Base-by-base conservation (phyloP, 2,329 filamentous ascomycete species). In the Pochonia chlamydosporia region DNA sequence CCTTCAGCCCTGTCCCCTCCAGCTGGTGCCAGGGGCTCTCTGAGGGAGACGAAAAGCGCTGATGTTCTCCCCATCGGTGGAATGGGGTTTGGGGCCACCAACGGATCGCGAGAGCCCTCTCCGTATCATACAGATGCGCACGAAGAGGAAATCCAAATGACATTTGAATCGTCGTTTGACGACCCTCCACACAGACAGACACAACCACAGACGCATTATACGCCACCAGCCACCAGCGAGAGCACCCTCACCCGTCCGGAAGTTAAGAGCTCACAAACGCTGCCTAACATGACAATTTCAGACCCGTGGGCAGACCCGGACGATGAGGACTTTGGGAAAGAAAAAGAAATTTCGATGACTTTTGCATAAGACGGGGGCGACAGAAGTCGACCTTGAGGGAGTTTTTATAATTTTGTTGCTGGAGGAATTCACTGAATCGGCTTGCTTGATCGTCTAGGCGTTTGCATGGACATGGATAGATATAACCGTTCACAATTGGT, bases 331-430 rank as follows among this genome's bases (percentile, higher is more conserved):
- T 86, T 86, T 68, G 83, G 82, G 16, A 76, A 79, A 58, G 85
- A 89, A 64, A 81, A 82, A 61, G 85, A 89, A 65, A 87, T 92
- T 53, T 77, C 79, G 26, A 86, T 92, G 85, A 89, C 85, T 52
- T 92, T 92, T 79, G 87, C 85, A 65, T 88, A 70, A 54, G 3
- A 36, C 24, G 9, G 24, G 23, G 23, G 23, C 21, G 25, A 16
- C 14, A 18, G 20, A 18, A 26, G 23, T 8, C 21, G 16, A 23
- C 35, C 35, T 23, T 21, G 20, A 3, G 35, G 40, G 40, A 26
- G 40, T 42, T 42, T 28, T 41, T n/a, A 25, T 41, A n/a, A n/a
- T 25, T 42, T 26, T 28, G 14, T 26, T 9, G 33, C 20, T 36
- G 18, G 4, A 3, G 35, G 5, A 16, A 23, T 39, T 10, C 23